A percentile compares a stretch with the other conserved stretches of the same genome.
phyloP scores from a whole-genome alignment of 2,329 filamentous ascomycete genomes.

The Aspergillus brunneoviolaceus region DNA sequence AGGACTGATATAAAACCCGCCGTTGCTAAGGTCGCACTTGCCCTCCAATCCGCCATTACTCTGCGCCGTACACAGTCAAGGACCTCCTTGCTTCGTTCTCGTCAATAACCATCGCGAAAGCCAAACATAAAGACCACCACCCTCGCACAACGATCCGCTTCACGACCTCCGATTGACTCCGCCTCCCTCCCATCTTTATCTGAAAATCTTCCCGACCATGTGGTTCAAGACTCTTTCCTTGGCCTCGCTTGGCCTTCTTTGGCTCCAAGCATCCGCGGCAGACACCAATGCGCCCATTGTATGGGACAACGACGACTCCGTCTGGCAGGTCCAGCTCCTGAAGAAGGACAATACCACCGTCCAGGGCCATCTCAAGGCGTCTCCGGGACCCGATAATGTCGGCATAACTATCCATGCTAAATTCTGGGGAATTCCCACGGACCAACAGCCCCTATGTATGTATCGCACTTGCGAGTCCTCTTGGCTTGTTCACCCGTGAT shows the following conservation, averaged over 20 bases:
- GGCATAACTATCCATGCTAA: constrained; percentile 58
- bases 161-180: not conserved
- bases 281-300: constrained; percentile 44
- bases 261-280: constrained; percentile 8
- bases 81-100: not conserved
- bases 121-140: not conserved
- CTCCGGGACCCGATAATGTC: constrained; percentile 46
- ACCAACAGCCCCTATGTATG: constrained; percentile 60
- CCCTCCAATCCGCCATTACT: not conserved
- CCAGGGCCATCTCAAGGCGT: constrained; percentile 53
- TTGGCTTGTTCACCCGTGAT: not conserved
- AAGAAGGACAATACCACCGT: constrained; percentile 55
- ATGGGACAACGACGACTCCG: constrained; percentile 57
- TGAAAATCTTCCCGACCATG: constrained; percentile 10
- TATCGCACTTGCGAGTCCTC: constrained; percentile 16
- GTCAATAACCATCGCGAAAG: not conserved
- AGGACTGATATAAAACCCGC: not conserved
- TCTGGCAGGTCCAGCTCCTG: constrained; percentile 60
- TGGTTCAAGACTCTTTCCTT: constrained; percentile 4
- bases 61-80: not conserved
- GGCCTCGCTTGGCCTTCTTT: constrained; percentile 13
- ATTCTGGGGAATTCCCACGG: constrained; percentile 59
- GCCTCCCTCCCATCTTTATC: not conserved
- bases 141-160: not conserved
- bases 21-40: not conserved